Base-by-base conservation (phyloP, 768 basidiomycete species). In the Leccinum aurantiacum region DNA sequence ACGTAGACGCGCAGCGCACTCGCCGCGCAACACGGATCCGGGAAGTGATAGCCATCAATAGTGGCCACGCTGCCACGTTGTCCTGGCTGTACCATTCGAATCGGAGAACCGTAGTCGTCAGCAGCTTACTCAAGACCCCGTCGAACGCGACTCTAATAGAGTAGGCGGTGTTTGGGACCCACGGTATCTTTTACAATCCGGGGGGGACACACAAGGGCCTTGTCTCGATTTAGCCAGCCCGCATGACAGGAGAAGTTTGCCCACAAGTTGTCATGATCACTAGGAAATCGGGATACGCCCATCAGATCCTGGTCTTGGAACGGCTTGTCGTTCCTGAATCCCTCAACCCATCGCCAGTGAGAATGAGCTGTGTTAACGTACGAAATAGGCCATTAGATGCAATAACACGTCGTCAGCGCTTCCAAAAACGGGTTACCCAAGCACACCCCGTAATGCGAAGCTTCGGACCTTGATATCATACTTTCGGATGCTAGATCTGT, bases 381-480 rank as follows among this genome's bases (percentile, higher is more conserved):
- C 55, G 3, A 44, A 67, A 61, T 33, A n/a, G 60, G 65, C 54
- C 51, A 44, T 51, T 50, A 33, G 65, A 62, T 59, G 57, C 54
- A 57, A 44, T 41, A 54, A 37, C 68, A 62, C 59, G 57, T 61
- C 55, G 63, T 25, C 58, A 51, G 15, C 14, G 55, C 47, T 59
- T 35, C 69, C 67, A 60, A 60, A 44, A 70, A 49, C 24, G 57
- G 68, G 56, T 52, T 57, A 33, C 41, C 52, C 53, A 68, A 50
- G 50, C 65, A 29, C 41, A 47, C 44, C 49, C 19, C 59, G 53
- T 63, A 65, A 59, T 65, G 63, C 51, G 61, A 65, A 67, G 61
- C 44, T 59, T 58, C 61, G 66, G 49, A 48, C n/a, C 69, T 59
- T 35, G 60, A 65, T 67, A 54, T 65, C 63, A 57, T 67, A 59